Conservation (phyloP, 495 filamentous ascomycete genomes). For the Aspergillus carlsbadensis region DNA sequence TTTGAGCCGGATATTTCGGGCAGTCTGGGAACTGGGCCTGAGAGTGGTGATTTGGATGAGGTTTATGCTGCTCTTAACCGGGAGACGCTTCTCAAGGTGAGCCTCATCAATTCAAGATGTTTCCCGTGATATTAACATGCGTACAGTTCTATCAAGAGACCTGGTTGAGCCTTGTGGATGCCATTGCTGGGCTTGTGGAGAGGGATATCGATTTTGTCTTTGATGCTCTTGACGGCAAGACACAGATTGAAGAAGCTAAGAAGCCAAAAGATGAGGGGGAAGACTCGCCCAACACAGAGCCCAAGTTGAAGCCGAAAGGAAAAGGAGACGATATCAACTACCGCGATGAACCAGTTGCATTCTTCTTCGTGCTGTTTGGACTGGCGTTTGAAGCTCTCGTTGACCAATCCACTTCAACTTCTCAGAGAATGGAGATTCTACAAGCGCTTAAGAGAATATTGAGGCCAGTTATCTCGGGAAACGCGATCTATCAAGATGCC, state of each 20-base stretch:
- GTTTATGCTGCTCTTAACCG: conserved; percentile 93
- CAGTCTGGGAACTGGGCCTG: conserved; percentile 65
- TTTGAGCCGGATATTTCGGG: conserved; percentile 98
- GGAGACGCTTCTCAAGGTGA: conserved; percentile 79
- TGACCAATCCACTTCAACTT: conserved; percentile 68
- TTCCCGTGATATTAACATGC: conserved; percentile 21
- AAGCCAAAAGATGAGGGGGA: conserved; percentile 39
- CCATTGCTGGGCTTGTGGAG: conserved; percentile 95
- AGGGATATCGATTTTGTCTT: conserved; percentile 98
- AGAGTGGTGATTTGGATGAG: conserved; percentile 77
- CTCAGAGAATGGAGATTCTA: conserved; percentile 86
- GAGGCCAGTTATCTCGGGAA: conserved; percentile 89
- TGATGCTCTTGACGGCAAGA: conserved; percentile 88
- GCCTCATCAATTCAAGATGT: not conserved
- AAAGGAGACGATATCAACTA: conserved; percentile 84
- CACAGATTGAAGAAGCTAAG: conserved; percentile 26
- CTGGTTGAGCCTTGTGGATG: conserved; percentile 95
- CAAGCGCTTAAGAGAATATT: conserved; percentile 93
- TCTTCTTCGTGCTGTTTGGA: conserved; percentile 98
- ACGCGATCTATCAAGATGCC: conserved; percentile 92
- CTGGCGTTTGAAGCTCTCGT: conserved; percentile 94
- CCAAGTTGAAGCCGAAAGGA: conserved; percentile 55
- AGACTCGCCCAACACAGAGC: conserved; percentile 36
- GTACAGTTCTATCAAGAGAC: conserved; percentile 90
- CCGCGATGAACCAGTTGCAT: conserved; percentile 94